Base-by-base conservation (phyloP, 2,329 filamentous ascomycete genomes). In the Periconia sp. region DNA sequence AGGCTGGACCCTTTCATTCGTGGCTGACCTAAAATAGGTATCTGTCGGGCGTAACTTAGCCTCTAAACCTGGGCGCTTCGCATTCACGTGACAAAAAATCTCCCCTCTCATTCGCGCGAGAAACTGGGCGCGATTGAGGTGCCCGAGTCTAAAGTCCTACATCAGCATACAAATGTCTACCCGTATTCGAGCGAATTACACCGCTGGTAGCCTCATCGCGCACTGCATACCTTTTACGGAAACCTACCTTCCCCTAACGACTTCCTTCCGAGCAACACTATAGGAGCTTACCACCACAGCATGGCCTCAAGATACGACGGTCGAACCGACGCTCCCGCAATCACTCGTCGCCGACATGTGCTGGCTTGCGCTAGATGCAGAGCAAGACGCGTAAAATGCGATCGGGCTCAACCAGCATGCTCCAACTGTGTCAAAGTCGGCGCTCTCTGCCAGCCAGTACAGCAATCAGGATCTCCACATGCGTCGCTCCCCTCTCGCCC, bases 361-460 rank as follows among this genome's bases (percentile, higher is more conserved):
- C 32, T 56, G 12, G 54, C 56, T 8, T 59, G 56, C 30, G 50
- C 50, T 15, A 52, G 56, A 45, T 59, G 56, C 26, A 52, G 56
- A 50, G 54, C 54, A 5, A 43, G 56, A 40, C 36, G 56, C 22
- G 56, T 59, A 9, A 56, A 56, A 42, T 59, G 56, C 30, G 54
- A 59, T 37, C 43, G 56, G 18, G 54, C 48, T 9, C 52, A 56
- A 38, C 56, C 56, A n/a, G 36, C 54, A 28, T 59, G 56, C 31
- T 53, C 54, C 7, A 59, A 57, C 36, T 59, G 56, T 28, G 30
- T 38, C 15, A 59, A 59, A 36, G 46, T 46, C 12, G 54, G 56
- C 15, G 47, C 51, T 12, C 26, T 53, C 10, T 59, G 56, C 36
- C 48, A 52, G 25, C 51, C 53, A 24, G 53, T 46, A 8, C 49